Evolutionary conservation across 371 early-diverging fungal genomes (phyloP).

Genomic region (Mucor irregularis): DNA sequence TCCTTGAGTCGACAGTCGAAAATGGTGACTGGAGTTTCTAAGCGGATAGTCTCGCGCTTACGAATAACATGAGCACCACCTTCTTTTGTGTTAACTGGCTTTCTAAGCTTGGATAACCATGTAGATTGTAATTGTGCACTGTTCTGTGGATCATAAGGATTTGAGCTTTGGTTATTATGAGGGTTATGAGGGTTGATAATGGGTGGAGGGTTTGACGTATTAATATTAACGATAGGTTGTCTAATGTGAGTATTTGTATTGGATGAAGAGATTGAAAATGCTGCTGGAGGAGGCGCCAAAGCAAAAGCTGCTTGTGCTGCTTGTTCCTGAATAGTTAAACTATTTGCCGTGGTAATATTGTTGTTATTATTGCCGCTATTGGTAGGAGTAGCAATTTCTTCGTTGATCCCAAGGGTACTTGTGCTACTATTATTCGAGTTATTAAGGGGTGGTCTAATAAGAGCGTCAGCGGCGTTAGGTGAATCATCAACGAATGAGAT

Average conservation of each 20-base stretch:
- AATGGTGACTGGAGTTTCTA: constrained; percentile 28
- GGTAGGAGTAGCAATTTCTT: not conserved
- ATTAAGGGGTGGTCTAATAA: not conserved
- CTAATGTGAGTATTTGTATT: constrained; percentile 19
- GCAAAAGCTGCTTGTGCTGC: constrained; percentile 6
- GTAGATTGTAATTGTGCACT: constrained; percentile 7
- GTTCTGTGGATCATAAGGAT: not conserved
- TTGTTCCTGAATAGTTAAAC: constrained; percentile 10
- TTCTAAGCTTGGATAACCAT: constrained; percentile 24
- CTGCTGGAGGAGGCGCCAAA: constrained; percentile 13
- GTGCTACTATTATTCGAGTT: constrained; percentile 14
- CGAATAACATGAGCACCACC: constrained; percentile 13
- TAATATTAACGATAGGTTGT: constrained; percentile 1
- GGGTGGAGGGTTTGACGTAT: constrained; percentile 1
- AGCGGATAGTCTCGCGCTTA: constrained; percentile 23
- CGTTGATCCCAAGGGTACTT: constrained; percentile 7
- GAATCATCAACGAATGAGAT: constrained; percentile 28
- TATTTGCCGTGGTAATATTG: not conserved
- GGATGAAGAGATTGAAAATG: constrained; percentile 3
- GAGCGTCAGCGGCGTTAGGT: not conserved
- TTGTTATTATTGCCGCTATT: not conserved
- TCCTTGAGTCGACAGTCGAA: constrained; percentile 47
- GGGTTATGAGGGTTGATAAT: constrained; percentile 3
- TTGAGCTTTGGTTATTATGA: not conserved
- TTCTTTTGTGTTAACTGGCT: constrained; percentile 16